Base-by-base conservation (phyloP, 2,329 filamentous ascomycete species). In the Nigrospora osmanthi region DNA sequence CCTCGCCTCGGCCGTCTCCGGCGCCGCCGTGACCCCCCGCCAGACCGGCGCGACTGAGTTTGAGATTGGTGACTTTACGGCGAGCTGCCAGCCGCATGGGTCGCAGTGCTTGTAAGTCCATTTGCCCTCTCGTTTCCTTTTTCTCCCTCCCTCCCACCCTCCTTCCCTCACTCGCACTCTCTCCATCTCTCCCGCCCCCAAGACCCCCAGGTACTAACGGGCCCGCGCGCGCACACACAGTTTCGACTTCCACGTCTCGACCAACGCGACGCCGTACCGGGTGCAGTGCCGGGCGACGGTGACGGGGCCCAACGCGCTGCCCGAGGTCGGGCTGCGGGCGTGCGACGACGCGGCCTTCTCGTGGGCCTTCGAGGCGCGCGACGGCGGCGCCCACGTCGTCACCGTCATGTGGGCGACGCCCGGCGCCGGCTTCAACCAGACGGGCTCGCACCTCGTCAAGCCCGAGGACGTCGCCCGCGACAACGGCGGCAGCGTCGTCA, bases 71-170 rank as follows among this genome's bases (percentile, higher is more conserved):
- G 13, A 35, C 33, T 42, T 42, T 23, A 16, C 40, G 32, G 40
- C 40, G 32, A 42, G 11, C 33, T 42, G 40, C 33, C 33, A 36
- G 33, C 40, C 40, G 13, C 40, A 42, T n/a, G 35, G 40, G n/a
- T 33, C 35, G 40, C 32, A 30, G 32, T 42, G 40, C 33, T 42
- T 42, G 40, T 42, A 17, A 42, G 40, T 35, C 11, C 11, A 2
- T 9, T 10, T 17, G 3, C 13, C 17, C n/a, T 11, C 32, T 7
- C 19, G 15, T 4, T 15, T 17, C 32, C 16, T 6, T 13, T 32
- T n/a, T 7, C 32, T 7, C 19, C 16, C 12, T 11, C 16, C 32
- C 23, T 16, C 11, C 13, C 12, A 9, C 17, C 6, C 4, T 15
- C 11, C 5, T 4, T 15, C 35, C 15, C 11, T 17, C 35, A 2